phyloP scores from a whole-genome alignment of 768 basidiomycete species.

The Gloeostereum incarnatum region DNA sequence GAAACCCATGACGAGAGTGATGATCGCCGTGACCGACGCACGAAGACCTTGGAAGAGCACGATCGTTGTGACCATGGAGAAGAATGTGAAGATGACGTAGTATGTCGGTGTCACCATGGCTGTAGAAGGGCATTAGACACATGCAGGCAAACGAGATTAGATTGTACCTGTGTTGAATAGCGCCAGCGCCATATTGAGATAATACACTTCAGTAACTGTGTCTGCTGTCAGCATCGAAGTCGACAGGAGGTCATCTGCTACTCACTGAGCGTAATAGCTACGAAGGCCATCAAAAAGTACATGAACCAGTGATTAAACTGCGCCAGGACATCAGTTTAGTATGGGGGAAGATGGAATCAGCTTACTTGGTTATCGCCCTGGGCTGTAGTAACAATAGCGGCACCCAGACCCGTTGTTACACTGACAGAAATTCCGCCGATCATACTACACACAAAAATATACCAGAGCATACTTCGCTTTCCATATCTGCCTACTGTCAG shows the following conservation, averaged over 20 bases:
- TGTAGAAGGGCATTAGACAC: constrained; percentile 2
- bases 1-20: constrained; percentile 91
- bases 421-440: constrained; percentile 94
- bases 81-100: constrained; percentile 82
- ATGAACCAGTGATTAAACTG: constrained; percentile 92
- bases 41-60: constrained; percentile 88
- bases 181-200: constrained; percentile 91
- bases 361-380: constrained; percentile 71
- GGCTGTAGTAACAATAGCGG: constrained; percentile 77
- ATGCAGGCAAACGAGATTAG: constrained; percentile 12
- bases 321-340: constrained; percentile 3
- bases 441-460: constrained; percentile 90
- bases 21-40: constrained; percentile 66
- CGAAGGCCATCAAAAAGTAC: constrained; percentile 81
- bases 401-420: constrained; percentile 89
- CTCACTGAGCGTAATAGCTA: constrained; percentile 72
- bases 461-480: constrained; percentile 91
- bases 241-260: constrained; percentile 6
- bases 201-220: constrained; percentile 85
- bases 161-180: constrained; percentile 89
- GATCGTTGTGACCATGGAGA: constrained; percentile 76
- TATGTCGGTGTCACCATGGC: constrained; percentile 70
- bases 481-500: constrained; percentile 65
- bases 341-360: constrained; percentile 5
- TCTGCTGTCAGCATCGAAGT: constrained; percentile 8